Base-by-base conservation (phyloP, 352 stramenopile genomes). In the Phytophthora tubulina region DNA sequence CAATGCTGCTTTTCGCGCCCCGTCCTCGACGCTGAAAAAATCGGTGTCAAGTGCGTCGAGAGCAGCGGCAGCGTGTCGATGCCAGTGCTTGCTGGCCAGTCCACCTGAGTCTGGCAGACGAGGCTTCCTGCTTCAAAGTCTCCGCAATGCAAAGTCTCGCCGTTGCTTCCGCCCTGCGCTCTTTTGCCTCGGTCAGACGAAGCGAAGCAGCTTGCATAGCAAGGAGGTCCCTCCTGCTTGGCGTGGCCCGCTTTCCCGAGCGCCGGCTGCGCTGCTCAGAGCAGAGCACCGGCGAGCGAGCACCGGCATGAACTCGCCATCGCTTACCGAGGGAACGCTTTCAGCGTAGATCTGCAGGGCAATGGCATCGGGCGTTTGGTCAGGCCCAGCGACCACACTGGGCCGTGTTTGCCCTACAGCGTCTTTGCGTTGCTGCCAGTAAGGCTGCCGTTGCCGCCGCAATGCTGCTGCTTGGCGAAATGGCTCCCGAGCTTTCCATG, bases 181-280 rank as follows among this genome's bases (percentile, higher is more conserved):
- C 21, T 27, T 27, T 27, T 27, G 21, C 21, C n/a, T n/a, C n/a
- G n/a, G 33, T 48, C 63, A 76, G 70, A 65, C 57, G 64, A 76
- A 46, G 48, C 60, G 63, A 21, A 21, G 21, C 21, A 27, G 21
- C 21, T 27, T 27, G 21, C 21, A 27, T 27, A 27, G 21, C 21
- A 27, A 27, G 21, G 21, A 72, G 61, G 72, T 75, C 56, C 72
- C 55, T 72, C 66, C 71, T 66, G 45, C 60, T 61, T 54, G 52
- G 60, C 44, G 55, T 63, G 45, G 60, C 52, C 55, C 57, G 61
- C 33, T 44, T 74, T 76, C 63, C 57, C 72, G 51, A 35, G 32
- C 42, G 17, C 57, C 72, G 72, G 72, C 72, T 79, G 72, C 68
- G 62, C 53, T 63, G 55, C 50, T 58, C 49, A 63, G 51, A 52